A percentile compares a stretch with the other conserved stretches of the same genome.
Evolutionary conservation across 768 basidiomycete species (phyloP).

Genomic region (Mycena olivaceomarginata): DNA sequence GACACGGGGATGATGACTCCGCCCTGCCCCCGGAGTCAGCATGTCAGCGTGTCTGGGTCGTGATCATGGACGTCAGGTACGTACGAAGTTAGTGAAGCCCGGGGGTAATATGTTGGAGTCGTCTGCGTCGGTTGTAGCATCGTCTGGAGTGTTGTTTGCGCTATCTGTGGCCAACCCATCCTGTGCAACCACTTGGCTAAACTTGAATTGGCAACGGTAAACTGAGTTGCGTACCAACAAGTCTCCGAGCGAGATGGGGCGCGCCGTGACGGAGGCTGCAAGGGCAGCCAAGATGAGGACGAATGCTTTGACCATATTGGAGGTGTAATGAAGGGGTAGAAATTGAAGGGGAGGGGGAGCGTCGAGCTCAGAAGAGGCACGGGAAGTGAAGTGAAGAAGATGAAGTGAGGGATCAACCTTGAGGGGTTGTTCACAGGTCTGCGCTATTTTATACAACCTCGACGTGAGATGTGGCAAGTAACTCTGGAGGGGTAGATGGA

Average conservation of each 20-base stretch:
- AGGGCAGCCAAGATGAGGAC: background rate
- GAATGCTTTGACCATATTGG: background rate
- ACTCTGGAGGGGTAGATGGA: too few relatives aligned
- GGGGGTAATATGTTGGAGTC: background rate
- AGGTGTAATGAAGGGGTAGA: background rate
- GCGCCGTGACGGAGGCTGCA: background rate
- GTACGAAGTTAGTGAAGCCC: background rate
- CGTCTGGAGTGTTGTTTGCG: background rate
- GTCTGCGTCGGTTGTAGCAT: background rate
- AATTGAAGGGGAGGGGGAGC: background rate
- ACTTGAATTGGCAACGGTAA: background rate
- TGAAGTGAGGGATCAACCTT: constrained; percentile 7
- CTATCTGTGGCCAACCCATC: background rate
- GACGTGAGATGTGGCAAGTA: too few relatives aligned
- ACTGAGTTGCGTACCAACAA: background rate
- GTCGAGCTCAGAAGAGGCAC: background rate
- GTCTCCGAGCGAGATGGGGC: background rate
- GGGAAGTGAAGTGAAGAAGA: background rate
- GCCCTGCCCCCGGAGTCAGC: background rate
- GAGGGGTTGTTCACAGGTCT: background rate
- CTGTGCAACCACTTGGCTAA: background rate
- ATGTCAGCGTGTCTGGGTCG: background rate
- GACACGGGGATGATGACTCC: background rate
- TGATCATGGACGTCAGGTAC: background rate
- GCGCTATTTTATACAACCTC: background rate